Conservation (phyloP, 1,284 basidiomycete genomes). For the Boletus calvinii region DNA sequence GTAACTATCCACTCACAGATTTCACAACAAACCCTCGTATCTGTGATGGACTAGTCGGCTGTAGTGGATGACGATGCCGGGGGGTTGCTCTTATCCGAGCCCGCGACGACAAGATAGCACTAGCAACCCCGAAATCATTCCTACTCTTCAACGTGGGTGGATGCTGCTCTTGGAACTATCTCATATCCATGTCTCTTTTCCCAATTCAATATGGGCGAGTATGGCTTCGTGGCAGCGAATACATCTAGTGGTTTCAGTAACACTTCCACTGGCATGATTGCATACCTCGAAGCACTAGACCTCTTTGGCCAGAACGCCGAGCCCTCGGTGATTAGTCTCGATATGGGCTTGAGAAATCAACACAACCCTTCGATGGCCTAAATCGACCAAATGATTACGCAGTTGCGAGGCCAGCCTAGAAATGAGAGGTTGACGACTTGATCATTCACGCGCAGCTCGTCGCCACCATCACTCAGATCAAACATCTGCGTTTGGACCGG, state of each 20-base stretch:
- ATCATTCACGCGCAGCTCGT: neutral
- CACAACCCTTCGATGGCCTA: neutral
- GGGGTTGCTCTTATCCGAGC: neutral
- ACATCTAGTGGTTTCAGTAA: constrained; percentile 1
- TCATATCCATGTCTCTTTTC: neutral
- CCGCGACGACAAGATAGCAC: neutral
- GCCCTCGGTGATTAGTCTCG: neutral
- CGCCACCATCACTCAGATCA: neutral
- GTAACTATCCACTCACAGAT: neutral
- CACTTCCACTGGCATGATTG: neutral
- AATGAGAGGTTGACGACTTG: neutral
- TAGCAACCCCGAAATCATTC: neutral
- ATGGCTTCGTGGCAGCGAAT: neutral
- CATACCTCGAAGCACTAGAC: neutral
- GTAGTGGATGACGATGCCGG: neutral
- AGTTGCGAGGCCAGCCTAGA: neutral
- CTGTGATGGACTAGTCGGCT: neutral
- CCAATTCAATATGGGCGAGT: neutral
- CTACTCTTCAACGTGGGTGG: neutral
- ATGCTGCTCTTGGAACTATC: neutral
- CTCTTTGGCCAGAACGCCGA: neutral
- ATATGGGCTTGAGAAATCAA: neutral
- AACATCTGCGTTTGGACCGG: neutral
- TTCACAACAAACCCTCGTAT: neutral
- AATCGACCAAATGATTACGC: neutral